A percentile compares a stretch with the other conserved stretches of the same genome.
Conservation (phyloP, 2,329 filamentous ascomycete genomes). For the Ceratocystis huliohia region DNA sequence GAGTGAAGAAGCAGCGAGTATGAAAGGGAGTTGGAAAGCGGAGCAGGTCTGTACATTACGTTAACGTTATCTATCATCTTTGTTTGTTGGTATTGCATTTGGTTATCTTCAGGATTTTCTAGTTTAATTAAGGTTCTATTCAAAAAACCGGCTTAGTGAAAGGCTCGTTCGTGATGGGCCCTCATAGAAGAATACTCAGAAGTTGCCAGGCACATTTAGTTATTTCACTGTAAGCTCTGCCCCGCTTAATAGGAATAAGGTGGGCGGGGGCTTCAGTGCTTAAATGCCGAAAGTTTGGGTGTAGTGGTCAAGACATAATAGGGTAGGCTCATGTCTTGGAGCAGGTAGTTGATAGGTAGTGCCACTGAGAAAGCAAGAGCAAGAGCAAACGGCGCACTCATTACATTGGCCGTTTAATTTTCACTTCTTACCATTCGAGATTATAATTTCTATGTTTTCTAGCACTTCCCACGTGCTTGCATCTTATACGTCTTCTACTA, state of each 20-base stretch:
- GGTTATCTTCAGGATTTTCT: background rate
- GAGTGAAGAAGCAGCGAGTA: background rate
- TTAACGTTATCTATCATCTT: conserved; percentile 9
- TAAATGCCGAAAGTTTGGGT: no score
- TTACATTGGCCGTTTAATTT: background rate
- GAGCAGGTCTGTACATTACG: conserved; percentile 11
- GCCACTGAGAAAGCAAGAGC: background rate
- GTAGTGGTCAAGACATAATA: no score
- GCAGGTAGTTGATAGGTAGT: background rate
- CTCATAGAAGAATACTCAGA: background rate
- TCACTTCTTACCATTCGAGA: background rate
- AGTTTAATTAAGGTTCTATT: background rate
- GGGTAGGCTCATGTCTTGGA: no score
- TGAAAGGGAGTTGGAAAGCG: background rate
- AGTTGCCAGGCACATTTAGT: background rate
- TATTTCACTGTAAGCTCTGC: background rate
- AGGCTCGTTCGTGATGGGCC: background rate
- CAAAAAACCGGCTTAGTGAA: background rate
- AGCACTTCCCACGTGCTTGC: no score
- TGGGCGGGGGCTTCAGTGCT: no score
- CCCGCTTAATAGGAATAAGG: no score
- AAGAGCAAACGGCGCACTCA: background rate
- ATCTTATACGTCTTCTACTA: no score
- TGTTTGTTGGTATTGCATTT: background rate
- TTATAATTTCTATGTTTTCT: no score